Evolutionary conservation across 345 rosid genomes (phyloP).

Genomic region (Linum usitatissimum): DNA sequence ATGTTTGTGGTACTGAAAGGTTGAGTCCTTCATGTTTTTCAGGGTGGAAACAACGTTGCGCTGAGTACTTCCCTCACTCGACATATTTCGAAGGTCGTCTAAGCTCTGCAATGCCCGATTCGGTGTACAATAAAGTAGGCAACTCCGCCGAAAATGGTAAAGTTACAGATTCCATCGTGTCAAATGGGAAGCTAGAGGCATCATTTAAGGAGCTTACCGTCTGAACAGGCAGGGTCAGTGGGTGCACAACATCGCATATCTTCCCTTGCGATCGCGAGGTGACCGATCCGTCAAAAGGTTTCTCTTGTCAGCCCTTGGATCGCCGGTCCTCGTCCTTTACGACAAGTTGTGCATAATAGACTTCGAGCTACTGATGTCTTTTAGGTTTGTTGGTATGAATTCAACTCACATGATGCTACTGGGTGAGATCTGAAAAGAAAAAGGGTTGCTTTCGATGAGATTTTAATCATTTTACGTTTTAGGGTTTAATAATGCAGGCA

Average conservation of each 20-base stretch:
- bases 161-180: slow-evolving; percentile 27
- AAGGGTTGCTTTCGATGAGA: slow-evolving; percentile 15
- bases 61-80: slow-evolving; percentile 59
- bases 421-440: slow-evolving; percentile 19
- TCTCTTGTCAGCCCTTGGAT: too few relatives aligned
- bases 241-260: not conserved
- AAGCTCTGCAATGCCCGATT: slow-evolving; percentile 48
- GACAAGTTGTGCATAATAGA: slow-evolving; percentile 36
- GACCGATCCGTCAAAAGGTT: too few relatives aligned
- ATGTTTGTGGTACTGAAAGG: too few relatives aligned
- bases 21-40: slow-evolving; percentile 4
- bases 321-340: not conserved
- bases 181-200: slow-evolving; percentile 71
- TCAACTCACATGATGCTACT: slow-evolving; percentile 9
- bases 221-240: not conserved
- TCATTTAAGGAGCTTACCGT: slow-evolving; percentile 23
- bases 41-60: slow-evolving; percentile 86
- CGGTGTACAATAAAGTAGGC: slow-evolving; percentile 32
- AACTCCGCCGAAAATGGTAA: slow-evolving; percentile 43
- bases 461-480: slow-evolving; percentile 4
- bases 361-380: slow-evolving; percentile 9
- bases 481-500: not conserved
- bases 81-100: slow-evolving; percentile 64
- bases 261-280: too few relatives aligned
- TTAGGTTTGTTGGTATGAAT: slow-evolving; percentile 18